Conservation (phyloP, 352 stramenopile genomes). For the Stramenopiles sp. region DNA sequence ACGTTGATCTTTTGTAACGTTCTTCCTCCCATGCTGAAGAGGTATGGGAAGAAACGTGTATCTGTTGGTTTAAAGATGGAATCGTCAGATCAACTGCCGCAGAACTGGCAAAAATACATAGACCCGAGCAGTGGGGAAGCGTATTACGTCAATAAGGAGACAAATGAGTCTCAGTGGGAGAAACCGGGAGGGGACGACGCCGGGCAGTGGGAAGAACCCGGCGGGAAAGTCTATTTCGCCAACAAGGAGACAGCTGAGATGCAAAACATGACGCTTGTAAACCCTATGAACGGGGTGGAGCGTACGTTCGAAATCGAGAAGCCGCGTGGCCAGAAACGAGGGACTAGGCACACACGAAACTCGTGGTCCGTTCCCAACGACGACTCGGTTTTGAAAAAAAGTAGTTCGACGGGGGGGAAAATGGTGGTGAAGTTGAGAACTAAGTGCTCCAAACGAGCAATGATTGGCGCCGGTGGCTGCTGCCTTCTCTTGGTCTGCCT, state of each 20-base stretch:
- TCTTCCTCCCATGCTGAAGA: too few relatives aligned
- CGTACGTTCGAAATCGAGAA: background rate
- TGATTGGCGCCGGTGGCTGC: background rate
- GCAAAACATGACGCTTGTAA: background rate
- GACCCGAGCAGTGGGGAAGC: background rate
- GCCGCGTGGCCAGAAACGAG: background rate
- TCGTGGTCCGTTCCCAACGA: too few relatives aligned
- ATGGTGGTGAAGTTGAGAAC: background rate
- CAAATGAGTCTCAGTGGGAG: background rate
- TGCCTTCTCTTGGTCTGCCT: background rate
- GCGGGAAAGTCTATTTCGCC: background rate
- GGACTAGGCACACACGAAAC: background rate
- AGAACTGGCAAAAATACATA: background rate
- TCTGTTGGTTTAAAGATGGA: too few relatives aligned
- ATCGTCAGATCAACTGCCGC: too few relatives aligned
- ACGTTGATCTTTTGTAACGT: too few relatives aligned
- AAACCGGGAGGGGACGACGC: background rate
- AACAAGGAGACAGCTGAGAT: background rate
- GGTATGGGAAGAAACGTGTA: too few relatives aligned
- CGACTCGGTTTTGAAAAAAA: background rate
- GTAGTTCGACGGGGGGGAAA: background rate
- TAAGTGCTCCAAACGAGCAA: background rate
- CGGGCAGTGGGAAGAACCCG: background rate
- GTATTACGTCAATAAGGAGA: slow-evolving; percentile 7
- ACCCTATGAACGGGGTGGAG: background rate